A percentile compares a stretch with the other conserved stretches of the same genome.
These are phyloP conservation scores for Cordyceps farinosa DNA, from an alignment of 2,329 filamentous ascomycete genomes.

Conservation along the genomic window DNA sequence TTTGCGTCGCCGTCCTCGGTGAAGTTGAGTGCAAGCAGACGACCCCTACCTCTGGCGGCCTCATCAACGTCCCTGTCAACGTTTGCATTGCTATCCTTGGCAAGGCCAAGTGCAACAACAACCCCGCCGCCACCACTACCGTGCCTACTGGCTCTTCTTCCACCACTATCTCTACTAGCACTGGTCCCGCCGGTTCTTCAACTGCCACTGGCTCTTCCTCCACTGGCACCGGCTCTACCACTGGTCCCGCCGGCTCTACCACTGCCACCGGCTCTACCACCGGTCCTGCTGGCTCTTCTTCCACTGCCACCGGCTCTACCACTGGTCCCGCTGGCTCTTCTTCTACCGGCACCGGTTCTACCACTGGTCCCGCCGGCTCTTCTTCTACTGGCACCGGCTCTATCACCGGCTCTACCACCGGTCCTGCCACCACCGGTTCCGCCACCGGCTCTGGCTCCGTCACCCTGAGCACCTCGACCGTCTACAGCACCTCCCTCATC, in stretches of 20 bases:
- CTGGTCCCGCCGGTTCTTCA: neutral
- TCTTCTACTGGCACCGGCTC: neutral
- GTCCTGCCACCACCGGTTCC: neutral
- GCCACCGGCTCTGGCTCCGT: neutral
- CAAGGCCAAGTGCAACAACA: neutral
- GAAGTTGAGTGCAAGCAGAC: neutral
- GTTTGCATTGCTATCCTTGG: slow-evolving; percentile 9
- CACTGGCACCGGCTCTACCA: neutral
- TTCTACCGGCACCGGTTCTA: neutral
- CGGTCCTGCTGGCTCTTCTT: neutral
- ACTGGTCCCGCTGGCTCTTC: neutral
- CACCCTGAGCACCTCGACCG: slow-evolving; percentile 7
- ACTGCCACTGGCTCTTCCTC: neutral
- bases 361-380: neutral
- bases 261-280: neutral
- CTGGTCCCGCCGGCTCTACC: neutral
- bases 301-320: neutral
- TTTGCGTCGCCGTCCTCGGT: neutral
- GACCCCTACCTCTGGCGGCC: neutral
- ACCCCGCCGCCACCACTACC: neutral
- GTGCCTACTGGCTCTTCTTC: neutral
- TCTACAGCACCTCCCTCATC: slow-evolving; percentile 11
- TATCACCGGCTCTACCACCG: neutral
- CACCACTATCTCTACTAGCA: neutral
- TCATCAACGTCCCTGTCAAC: neutral